Evolutionary conservation across 768 basidiomycete species (phyloP), one percentile per base, ranked within the genome.

Genomic region (Coprinopsis marcescibilis): DNA sequence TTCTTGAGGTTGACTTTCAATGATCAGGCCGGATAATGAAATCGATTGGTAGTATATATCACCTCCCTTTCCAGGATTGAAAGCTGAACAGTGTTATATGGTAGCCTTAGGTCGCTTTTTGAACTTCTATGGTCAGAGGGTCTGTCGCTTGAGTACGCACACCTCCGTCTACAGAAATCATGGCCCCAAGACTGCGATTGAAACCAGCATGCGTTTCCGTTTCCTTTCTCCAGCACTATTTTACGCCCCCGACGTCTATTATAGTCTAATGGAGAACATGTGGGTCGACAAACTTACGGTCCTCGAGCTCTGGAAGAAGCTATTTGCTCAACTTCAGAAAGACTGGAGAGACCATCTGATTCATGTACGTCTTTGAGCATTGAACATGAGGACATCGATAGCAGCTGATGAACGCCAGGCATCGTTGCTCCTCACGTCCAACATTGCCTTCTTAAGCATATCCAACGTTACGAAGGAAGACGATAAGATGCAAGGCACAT

Each of bases 401-500:
- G 23, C 7, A 33, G 14, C 15, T 21, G 8, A 15, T 43, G 1
- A 30, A 4, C 17, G 11, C 14, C 39, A 81, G 79, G 70, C 72
- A 0, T 74, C 76, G 4, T 73, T 82, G 4, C 61, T 82, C 10
- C 55, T 82, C 15, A 75, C 73, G 39, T 76, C 74, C 6, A 79
- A 80, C 43, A 73, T 82, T 0, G 71, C 68, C 0, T 78, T 81
- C 49, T 63, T 83, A 15, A 70, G 76, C 0, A 77, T 81, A 35
- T 64, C 66, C 38, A 67, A 58, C 34, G 59, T 67, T 12, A 64
- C 66, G 38, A 51, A 48, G 3, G 17, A 47, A n/a, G 47, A 45
- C 3, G 49, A 49, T 8, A 14, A 24, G 0, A 25, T 41, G 8
- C 32, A 46, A 17, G 57, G 66, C 24, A 43, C 41, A 11, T n/a